Percentiles rank a stretch among this genome's conserved stretches.
These are phyloP conservation scores for Solanum arcanum DNA, from an alignment of 257 asterid species.

Conservation along the genomic window DNA sequence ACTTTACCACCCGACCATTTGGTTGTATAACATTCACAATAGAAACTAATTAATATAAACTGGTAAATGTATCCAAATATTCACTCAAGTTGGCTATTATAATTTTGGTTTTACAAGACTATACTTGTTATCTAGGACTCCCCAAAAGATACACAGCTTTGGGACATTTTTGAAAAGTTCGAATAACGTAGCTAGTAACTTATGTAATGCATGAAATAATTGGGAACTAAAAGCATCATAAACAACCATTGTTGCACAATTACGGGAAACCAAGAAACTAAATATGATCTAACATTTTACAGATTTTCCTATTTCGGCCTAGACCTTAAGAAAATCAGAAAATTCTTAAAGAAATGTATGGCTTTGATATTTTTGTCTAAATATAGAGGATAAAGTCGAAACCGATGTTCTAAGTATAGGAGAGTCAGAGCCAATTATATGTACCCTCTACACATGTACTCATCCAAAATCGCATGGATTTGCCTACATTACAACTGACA, in stretches of 20 bases:
- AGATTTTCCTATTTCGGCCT: background rate
- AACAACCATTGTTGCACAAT: background rate
- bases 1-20: background rate
- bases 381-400: background rate
- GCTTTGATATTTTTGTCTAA: background rate
- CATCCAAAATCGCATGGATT: background rate
- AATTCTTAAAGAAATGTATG: background rate
- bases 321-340: background rate
- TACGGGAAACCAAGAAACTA: background rate
- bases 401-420: background rate
- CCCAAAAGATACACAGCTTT: background rate
- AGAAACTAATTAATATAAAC: background rate
- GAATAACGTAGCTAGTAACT: background rate
- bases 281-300: background rate
- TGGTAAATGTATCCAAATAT: background rate
- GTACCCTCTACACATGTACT: slow-evolving; percentile 1
- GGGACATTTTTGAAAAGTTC: background rate
- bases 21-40: background rate
- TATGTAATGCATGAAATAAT: background rate
- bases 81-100: background rate
- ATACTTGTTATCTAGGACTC: background rate
- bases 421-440: background rate
- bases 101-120: background rate
- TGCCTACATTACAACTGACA: background rate
- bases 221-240: background rate